phyloP scores from a whole-genome alignment of 352 stramenopile species.

The Pythium apleroticum region DNA sequence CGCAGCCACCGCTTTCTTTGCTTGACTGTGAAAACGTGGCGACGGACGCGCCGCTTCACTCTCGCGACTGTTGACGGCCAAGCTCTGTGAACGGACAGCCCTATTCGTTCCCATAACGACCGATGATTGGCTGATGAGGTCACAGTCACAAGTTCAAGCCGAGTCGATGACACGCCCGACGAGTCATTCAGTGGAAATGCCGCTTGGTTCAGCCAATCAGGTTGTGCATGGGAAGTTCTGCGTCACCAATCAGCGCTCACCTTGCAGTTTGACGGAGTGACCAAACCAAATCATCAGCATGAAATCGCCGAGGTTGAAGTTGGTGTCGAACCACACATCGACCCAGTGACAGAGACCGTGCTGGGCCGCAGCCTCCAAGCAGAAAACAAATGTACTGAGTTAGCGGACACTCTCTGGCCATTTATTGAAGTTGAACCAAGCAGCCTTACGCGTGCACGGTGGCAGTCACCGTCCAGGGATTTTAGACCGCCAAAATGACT shows the following conservation, averaged over 20 bases:
- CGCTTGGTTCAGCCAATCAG: conserved; percentile 26
- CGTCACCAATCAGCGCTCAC: conserved; percentile 18
- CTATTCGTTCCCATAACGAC: not conserved
- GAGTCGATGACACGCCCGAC: conserved; percentile 38
- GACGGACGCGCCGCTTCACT: conserved; percentile 7
- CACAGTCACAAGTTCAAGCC: conserved; percentile 26
- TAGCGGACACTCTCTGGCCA: not conserved
- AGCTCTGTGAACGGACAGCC: conserved; percentile 29
- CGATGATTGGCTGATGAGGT: conserved; percentile 10
- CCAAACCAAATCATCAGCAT: not conserved
- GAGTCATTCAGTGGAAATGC: conserved; percentile 18
- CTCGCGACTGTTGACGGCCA: conserved; percentile 15
- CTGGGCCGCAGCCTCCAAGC: not conserved
- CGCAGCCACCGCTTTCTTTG: not conserved
- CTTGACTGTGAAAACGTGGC: not conserved
- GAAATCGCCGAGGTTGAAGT: not conserved
- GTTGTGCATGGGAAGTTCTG: not conserved
- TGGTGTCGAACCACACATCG: not conserved
- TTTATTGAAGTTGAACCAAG: conserved; percentile 3
- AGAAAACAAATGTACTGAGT: not conserved
- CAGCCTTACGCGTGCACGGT: not conserved
- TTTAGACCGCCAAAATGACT: not conserved
- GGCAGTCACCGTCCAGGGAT: not conserved
- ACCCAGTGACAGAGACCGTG: not conserved
- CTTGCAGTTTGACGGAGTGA: not conserved